Conservation (phyloP, 2,329 filamentous ascomycete species). For the Mycosphaerella arachidis region DNA sequence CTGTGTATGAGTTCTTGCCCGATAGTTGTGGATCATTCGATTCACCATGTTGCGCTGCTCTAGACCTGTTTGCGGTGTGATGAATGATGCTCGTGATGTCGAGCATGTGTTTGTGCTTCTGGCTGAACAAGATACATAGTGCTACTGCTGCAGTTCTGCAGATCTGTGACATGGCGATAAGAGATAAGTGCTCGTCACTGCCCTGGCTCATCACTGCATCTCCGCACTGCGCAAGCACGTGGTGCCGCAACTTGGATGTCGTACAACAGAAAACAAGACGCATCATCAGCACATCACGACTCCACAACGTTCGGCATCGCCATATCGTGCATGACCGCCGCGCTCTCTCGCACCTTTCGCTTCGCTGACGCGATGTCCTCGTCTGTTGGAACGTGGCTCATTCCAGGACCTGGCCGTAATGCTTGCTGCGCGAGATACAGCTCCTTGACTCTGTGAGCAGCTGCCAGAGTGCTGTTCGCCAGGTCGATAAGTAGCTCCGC, state of each 20-base stretch:
- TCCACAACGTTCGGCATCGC: conserved; percentile 8
- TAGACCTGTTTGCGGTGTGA: too few species aligned
- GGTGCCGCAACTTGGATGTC: too few species aligned
- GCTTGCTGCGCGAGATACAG: conserved; percentile 22
- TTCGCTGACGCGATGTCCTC: conserved; percentile 23
- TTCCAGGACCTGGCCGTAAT: conserved; percentile 11
- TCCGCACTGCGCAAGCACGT: too few species aligned
- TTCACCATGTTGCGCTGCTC: neutral
- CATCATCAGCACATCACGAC: neutral
- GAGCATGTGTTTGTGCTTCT: too few species aligned
- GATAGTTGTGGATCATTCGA: neutral
- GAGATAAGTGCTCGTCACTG: too few species aligned
- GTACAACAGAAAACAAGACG: too few species aligned
- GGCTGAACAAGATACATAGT: too few species aligned
- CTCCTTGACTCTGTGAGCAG: conserved; percentile 23
- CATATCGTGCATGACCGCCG: conserved; percentile 23
- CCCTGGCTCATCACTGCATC: too few species aligned
- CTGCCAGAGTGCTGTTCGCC: conserved; percentile 22
- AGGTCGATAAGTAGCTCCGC: conserved; percentile 27
- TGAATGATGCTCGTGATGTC: too few species aligned
- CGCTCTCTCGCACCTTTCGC: conserved; percentile 23
- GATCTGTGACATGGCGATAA: too few species aligned
- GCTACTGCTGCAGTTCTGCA: too few species aligned
- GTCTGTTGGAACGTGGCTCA: conserved; percentile 11
- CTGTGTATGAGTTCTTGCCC: conserved; percentile 10